Percentiles rank a stretch among this genome's conserved stretches.
Conservation (phyloP, 768 basidiomycete genomes). For the Collybia nuda region DNA sequence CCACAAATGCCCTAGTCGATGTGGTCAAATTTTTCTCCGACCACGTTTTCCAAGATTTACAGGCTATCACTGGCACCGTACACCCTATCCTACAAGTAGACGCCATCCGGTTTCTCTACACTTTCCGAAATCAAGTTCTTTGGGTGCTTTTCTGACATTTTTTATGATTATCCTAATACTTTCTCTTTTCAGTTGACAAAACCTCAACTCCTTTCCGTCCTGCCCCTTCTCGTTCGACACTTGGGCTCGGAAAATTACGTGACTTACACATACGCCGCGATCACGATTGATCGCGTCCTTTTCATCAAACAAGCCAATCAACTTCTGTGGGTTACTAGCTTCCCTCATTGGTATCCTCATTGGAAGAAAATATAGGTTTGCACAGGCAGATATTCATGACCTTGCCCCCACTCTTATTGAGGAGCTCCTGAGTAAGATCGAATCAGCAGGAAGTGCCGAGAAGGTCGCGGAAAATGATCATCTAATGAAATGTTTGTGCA, state of each 20-base stretch:
- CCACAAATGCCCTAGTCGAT: slow-evolving; percentile 88
- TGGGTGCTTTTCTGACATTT: not conserved
- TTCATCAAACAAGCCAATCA: slow-evolving; percentile 82
- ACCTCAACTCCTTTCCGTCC: slow-evolving; percentile 86
- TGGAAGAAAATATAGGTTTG: slow-evolving; percentile 55
- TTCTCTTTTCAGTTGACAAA: slow-evolving; percentile 70
- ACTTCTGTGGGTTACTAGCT: slow-evolving; percentile 57
- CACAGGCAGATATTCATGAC: slow-evolving; percentile 83
- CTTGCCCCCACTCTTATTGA: slow-evolving; percentile 73
- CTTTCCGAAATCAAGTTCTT: slow-evolving; percentile 87
- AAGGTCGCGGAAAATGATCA: slow-evolving; percentile 98
- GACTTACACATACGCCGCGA: slow-evolving; percentile 93
- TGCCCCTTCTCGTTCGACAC: slow-evolving; percentile 84
- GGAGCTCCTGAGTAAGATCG: slow-evolving; percentile 78
- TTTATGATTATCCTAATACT: slow-evolving; percentile 5
- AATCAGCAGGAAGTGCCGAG: slow-evolving; percentile 76
- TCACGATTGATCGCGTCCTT: slow-evolving; percentile 94
- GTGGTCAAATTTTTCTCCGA: slow-evolving; percentile 96
- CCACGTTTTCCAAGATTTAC: slow-evolving; percentile 85
- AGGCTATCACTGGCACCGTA: slow-evolving; percentile 60
- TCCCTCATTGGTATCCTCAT: not conserved
- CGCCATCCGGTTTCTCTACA: slow-evolving; percentile 91
- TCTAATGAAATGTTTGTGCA: slow-evolving; percentile 86
- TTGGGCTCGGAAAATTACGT: slow-evolving; percentile 86
- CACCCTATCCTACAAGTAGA: slow-evolving; percentile 95